Evolutionary conservation across 805 yeast genomes (phyloP).

Genomic region (Priceomyces castillae): DNA sequence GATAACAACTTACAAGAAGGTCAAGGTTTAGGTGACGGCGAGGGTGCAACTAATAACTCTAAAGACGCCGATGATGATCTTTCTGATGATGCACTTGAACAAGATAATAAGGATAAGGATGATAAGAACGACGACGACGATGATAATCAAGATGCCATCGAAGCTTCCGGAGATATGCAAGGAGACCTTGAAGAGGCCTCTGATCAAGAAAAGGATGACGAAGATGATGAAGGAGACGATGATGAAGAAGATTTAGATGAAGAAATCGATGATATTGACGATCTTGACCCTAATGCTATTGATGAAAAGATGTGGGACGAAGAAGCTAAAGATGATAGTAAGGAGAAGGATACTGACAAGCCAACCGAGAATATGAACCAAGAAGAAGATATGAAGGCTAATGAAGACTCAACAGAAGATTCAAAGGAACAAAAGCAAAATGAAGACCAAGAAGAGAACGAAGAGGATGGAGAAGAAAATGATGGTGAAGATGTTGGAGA

Average conservation of each 20-base stretch:
- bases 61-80: conserved; percentile 88
- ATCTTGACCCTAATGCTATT: conserved; percentile 88
- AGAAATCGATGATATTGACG: conserved; percentile 84
- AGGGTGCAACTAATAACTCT: conserved; percentile 76
- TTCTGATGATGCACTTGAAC: conserved; percentile 70
- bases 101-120: conserved; percentile 60
- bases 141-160: conserved; percentile 83
- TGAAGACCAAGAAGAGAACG: conserved; percentile 32
- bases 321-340: conserved; percentile 69
- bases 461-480: conserved; percentile 40
- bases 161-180: conserved; percentile 96
- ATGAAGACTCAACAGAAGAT: conserved; percentile 37
- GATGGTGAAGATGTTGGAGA: conserved; percentile 79
- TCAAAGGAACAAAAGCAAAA: conserved; percentile 34
- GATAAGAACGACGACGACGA: conserved; percentile 74
- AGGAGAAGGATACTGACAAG: conserved; percentile 79
- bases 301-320: conserved; percentile 99
- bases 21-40: conserved; percentile 91
- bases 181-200: conserved; percentile 84
- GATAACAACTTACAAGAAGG: conserved; percentile 72
- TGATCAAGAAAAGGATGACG: conserved; percentile 59
- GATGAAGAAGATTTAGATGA: conserved; percentile 75
- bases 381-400: conserved; percentile 50
- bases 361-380: conserved; percentile 55
- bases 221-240: conserved; percentile 43